Evolutionary conservation across 2,329 filamentous ascomycete genomes (phyloP).

Genomic region (Xylaria sp.): DNA sequence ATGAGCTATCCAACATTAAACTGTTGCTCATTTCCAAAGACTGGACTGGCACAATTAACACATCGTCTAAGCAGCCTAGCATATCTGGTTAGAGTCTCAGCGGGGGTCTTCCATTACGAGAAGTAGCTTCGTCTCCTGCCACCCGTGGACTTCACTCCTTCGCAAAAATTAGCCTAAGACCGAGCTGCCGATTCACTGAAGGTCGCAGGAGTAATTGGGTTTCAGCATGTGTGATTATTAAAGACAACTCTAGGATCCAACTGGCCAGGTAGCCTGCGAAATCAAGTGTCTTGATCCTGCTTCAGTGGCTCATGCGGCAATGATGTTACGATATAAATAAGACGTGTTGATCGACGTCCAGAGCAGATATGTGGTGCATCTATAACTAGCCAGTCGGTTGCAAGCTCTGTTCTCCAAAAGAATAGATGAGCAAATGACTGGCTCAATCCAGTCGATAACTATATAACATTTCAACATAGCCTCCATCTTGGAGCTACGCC

Average conservation of each 20-base stretch:
- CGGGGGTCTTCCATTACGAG: slow-evolving; percentile 52
- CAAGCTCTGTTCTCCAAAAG: background rate
- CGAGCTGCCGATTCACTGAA: slow-evolving; percentile 57
- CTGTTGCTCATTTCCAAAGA: slow-evolving; percentile 43
- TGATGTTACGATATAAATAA: background rate
- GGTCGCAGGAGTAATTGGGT: slow-evolving; percentile 53
- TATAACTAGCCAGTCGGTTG: background rate
- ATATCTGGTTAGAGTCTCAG: slow-evolving; percentile 50
- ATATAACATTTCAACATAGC: background rate
- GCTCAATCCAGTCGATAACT: background rate
- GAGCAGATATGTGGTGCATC: background rate
- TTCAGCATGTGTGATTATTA: slow-evolving; percentile 34
- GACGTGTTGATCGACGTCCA: background rate
- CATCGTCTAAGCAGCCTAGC: slow-evolving; percentile 35
- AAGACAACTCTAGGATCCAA: slow-evolving; percentile 48
- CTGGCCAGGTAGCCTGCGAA: slow-evolving; percentile 53
- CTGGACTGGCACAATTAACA: slow-evolving; percentile 42
- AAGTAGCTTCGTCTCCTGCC: slow-evolving; percentile 42
- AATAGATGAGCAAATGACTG: background rate
- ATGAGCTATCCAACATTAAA: slow-evolving; percentile 38
- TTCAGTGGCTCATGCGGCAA: slow-evolving; percentile 7
- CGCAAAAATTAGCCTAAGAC: slow-evolving; percentile 37
- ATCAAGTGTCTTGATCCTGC: slow-evolving; percentile 43
- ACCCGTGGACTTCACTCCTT: background rate
- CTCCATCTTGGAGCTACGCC: background rate